Evolutionary conservation across 352 stramenopile species (phyloP), one percentile per base, ranked within the genome.

Genomic region (Phytopythium litorale): DNA sequence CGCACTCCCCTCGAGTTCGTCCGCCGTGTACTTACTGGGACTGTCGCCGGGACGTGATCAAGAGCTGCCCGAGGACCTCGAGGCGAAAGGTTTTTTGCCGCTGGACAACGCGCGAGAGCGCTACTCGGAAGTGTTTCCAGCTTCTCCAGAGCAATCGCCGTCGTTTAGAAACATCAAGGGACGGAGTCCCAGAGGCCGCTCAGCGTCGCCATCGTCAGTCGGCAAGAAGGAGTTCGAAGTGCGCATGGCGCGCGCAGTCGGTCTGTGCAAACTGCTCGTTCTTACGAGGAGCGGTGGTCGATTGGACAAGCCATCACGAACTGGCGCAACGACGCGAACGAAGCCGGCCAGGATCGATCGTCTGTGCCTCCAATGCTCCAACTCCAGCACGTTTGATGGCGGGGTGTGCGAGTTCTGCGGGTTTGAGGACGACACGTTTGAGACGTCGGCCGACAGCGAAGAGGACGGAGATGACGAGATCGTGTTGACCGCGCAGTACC

Each of bases 31-130:
- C n/a, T 46, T 58, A 5, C 7, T 58, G n/a, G 53, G 53, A 6
- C 8, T 49, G 21, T 15, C 19, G 19, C 18, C 37, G 5, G n/a
- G 21, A 21, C 0, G 33, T 12, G 23, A 58, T 13, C 33, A 23
- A 33, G 37, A 58, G 9, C 46, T 85, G 9, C 75, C 72, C 3
- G 78, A 87, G 51, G 78, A 87, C 32, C 45, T 50, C 13, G 72
- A 85, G 43, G 42, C 81, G 33, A 43, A 48, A 19, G 78, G 76
- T 0, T 87, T 85, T 61, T 55, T 85, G 15, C 76, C 73, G 30
- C 68, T 58, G 8, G 51, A 57, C 21, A 18, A 25, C 30, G 51
- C 30, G 28, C 51, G 18, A 19, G 21, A 57, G 7, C 19, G 9
- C 18, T 40, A 45, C 30, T 45, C 35, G 19, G 30, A 6, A 8